A percentile compares a stretch with the other conserved stretches of the same genome.
phyloP scores from a whole-genome alignment of 78 protist genomes.

The Dictyostelium intermedium region DNA sequence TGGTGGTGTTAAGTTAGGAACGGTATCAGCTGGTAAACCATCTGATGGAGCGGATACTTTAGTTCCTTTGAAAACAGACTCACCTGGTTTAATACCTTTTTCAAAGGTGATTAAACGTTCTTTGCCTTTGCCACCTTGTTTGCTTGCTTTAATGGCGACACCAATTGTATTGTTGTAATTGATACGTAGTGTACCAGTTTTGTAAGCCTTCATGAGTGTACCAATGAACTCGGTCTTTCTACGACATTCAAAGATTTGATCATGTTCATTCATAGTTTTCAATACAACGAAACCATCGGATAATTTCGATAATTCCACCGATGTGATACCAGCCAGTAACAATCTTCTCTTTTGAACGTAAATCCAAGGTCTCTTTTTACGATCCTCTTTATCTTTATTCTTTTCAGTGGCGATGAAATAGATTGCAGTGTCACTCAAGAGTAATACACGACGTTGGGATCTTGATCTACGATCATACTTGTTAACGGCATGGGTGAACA shows the following conservation, averaged over 20 bases:
- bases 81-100: slow-evolving; percentile 60
- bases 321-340: neutral
- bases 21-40: slow-evolving; percentile 39
- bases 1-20: slow-evolving; percentile 75
- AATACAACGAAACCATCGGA: slow-evolving; percentile 65
- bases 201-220: slow-evolving; percentile 49
- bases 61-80: slow-evolving; percentile 32
- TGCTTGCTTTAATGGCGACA: slow-evolving; percentile 64
- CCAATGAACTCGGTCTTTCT: slow-evolving; percentile 82
- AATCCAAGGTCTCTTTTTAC: slow-evolving; percentile 82
- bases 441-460: slow-evolving; percentile 49
- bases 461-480: slow-evolving; percentile 55
- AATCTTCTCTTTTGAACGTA: slow-evolving; percentile 65
- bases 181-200: slow-evolving; percentile 27
- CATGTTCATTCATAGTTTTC: slow-evolving; percentile 57
- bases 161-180: slow-evolving; percentile 43
- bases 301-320: slow-evolving; percentile 20
- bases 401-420: slow-evolving; percentile 80
- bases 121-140: slow-evolving; percentile 78
- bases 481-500: slow-evolving; percentile 63
- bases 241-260: slow-evolving; percentile 77
- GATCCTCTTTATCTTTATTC: slow-evolving; percentile 81
- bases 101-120: slow-evolving; percentile 64
- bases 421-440: slow-evolving; percentile 64
- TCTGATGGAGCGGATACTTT: slow-evolving; percentile 38